These are phyloP conservation scores for Chaetomium globosum DNA, from an alignment of 2,329 filamentous ascomycete species.

Conservation along the genomic window DNA sequence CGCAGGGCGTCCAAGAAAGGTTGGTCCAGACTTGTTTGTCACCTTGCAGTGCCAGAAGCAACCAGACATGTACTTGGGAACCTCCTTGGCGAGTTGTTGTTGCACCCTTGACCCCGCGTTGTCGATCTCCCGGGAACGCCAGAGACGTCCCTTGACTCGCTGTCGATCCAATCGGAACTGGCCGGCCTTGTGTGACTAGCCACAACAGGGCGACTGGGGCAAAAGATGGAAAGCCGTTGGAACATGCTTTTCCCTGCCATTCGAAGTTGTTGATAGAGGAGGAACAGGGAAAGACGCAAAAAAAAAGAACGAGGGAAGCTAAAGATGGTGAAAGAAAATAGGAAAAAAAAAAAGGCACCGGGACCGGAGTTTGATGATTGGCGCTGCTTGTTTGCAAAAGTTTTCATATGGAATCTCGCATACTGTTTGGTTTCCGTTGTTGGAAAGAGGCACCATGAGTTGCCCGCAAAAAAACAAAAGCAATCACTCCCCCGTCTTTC, in stretches of 20 bases:
- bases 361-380: neutral
- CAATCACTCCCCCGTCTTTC: neutral
- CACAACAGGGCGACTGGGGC: neutral
- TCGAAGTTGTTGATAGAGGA: neutral
- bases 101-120: conserved; percentile 12
- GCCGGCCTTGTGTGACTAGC: conserved; percentile 7
- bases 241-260: neutral
- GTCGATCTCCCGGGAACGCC: conserved; percentile 22
- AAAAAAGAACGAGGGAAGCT: neutral
- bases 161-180: conserved; percentile 16
- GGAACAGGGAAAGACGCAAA: neutral
- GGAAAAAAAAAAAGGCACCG: neutral
- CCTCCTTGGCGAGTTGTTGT: conserved; percentile 13
- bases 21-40: neutral
- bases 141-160: neutral
- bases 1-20: neutral
- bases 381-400: conserved; percentile 1
- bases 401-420: neutral
- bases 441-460: neutral
- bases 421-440: neutral
- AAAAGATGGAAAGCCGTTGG: conserved; percentile 16
- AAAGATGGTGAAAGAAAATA: neutral
- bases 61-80: conserved; percentile 1
- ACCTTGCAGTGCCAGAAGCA: conserved; percentile 1
- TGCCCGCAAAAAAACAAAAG: neutral